A percentile compares a stretch with the other conserved stretches of the same genome.
These are phyloP conservation scores for Eucalyptus leucophloia DNA, from an alignment of 345 rosid species.

Conservation along the genomic window DNA sequence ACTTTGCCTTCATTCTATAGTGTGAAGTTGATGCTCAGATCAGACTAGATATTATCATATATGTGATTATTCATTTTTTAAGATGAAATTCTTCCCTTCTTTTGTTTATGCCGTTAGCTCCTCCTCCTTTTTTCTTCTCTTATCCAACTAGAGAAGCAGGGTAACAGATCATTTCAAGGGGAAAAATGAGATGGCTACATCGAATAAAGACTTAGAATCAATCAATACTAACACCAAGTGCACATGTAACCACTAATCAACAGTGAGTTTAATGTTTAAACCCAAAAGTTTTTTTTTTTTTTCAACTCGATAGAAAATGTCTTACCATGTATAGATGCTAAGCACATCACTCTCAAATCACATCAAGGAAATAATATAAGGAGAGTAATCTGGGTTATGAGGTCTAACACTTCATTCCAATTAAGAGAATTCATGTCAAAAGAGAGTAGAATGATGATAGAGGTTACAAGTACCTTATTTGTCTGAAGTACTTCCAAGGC, in stretches of 20 bases:
- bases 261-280: not conserved
- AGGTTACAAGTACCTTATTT: too few relatives aligned
- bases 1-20: not conserved
- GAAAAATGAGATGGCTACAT: too few relatives aligned
- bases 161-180: not conserved
- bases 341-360: not conserved
- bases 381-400: fast-evolving
- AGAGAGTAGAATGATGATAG: fast-evolving
- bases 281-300: not conserved
- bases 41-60: not conserved
- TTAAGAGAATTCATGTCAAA: too few relatives aligned
- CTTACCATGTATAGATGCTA: not conserved
- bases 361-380: not conserved
- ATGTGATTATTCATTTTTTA: not conserved
- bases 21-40: not conserved
- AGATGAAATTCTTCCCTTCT: not conserved
- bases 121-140: not conserved
- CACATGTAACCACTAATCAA: not conserved
- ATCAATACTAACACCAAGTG: not conserved
- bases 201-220: too few relatives aligned
- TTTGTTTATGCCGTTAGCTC: not conserved
- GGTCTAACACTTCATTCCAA: too few relatives aligned
- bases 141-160: not conserved
- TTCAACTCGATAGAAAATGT: too few relatives aligned
- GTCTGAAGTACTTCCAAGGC: too few relatives aligned